Evolutionary conservation across 352 stramenopile species (phyloP), one percentile per base, ranked within the genome.

Genomic region (Phytophthora quininea): DNA sequence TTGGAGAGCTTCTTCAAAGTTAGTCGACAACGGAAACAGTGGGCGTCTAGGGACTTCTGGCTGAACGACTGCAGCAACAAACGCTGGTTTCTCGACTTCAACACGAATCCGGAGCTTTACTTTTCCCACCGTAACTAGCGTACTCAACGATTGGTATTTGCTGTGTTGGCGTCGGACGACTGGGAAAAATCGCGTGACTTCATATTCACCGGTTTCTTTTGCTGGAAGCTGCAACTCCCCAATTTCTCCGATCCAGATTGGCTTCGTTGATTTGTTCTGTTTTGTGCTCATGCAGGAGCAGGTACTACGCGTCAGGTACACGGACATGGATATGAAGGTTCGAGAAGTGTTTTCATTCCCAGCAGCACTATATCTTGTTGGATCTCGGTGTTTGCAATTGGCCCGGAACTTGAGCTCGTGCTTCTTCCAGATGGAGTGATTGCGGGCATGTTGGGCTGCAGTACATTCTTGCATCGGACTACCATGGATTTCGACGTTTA

Each of bases 361-460:
- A 56, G 27, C 29, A 11, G 19, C 15, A 27, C 19, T 15, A 8
- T 30, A 35, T 15, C 15, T 31, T 12, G 35, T 6, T 35, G 47
- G 3, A 32, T 29, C 29, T 62, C 61, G 55, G 8, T 54, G 11
- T 14, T 4, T 33, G 19, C n/a, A 11, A n/a, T 50, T 40, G 7
- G 69, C 9, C 19, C 48, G 60, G 55, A 74, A 65, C 19, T 54
- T 53, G 14, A 82, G 45, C 7, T 59, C 49, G 14, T 69, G 59
- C 9, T 55, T 73, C 30, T 69, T 76, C 74, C 74, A 82, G 2
- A 74, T 62, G 19, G 67, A 71, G 54, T 81, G 71, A 45, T 79
- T 81, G 19, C 52, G 71, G 19, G 58, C 71, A 19, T 81, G 74
- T 27, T 74, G 66, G 15, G 54, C 55, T 9, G 74, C 74, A 8